A percentile compares a stretch with the other conserved stretches of the same genome.
These are phyloP conservation scores for Escallonia herrerae DNA, from an alignment of 129 eudicot genomes.

Conservation along the genomic window DNA sequence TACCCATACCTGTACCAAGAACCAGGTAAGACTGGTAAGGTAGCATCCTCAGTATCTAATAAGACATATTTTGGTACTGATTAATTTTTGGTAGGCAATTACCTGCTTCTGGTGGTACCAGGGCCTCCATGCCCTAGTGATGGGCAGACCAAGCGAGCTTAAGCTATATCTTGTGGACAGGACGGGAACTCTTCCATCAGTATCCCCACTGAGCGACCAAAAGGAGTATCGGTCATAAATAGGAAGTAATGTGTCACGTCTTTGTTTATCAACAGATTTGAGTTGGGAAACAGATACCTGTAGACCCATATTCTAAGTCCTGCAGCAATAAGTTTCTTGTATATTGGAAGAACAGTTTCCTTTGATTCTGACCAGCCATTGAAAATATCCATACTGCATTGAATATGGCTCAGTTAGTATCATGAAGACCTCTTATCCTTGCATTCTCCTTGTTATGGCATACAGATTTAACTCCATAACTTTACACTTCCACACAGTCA, in stretches of 20 bases:
- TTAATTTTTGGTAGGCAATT: neutral
- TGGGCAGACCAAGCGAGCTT: slow-evolving; percentile 70
- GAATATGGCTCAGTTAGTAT: neutral
- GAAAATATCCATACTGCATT: slow-evolving; percentile 66
- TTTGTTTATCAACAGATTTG: neutral
- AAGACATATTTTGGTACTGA: too few relatives aligned
- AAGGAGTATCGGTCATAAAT: too few relatives aligned
- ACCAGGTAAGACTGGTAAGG: too few relatives aligned
- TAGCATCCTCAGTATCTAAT: too few relatives aligned
- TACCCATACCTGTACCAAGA: too few relatives aligned
- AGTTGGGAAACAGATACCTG: slow-evolving; percentile 38
- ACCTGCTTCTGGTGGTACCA: slow-evolving; percentile 98
- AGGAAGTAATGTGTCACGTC: neutral
- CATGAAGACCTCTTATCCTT: neutral
- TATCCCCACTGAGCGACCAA: slow-evolving; percentile 65
- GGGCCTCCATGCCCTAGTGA: slow-evolving; percentile 83
- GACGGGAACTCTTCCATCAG: slow-evolving; percentile 97
- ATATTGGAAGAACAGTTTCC: slow-evolving; percentile 80
- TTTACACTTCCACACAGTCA: neutral
- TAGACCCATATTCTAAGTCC: slow-evolving; percentile 90
- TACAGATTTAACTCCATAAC: too few relatives aligned
- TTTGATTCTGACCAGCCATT: slow-evolving; percentile 56
- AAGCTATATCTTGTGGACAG: slow-evolving; percentile 88
- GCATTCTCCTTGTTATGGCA: neutral
- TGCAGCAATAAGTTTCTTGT: slow-evolving; percentile 76